These are phyloP conservation scores for Phlebopus sp. DNA, from an alignment of 1,284 basidiomycete species.

Conservation along the genomic window DNA sequence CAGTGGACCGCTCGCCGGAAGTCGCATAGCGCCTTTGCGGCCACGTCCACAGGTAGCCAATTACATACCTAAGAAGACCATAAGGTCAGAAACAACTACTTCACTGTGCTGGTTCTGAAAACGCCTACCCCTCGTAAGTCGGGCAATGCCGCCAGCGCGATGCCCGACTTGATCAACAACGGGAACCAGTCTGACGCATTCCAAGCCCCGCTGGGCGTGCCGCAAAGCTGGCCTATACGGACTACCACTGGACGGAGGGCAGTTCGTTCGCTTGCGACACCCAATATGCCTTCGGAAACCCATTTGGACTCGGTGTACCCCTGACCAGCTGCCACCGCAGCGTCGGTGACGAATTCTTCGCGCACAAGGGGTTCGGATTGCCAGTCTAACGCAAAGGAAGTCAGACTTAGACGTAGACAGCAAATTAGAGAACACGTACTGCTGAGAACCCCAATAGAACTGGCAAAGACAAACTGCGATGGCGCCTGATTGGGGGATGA, in stretches of 20 bases:
- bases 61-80: not conserved
- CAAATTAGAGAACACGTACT: constrained; percentile 12
- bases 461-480: constrained; percentile 32
- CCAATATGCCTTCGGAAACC: constrained; percentile 37
- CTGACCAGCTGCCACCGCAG: constrained; percentile 25
- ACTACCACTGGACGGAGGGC: constrained; percentile 25
- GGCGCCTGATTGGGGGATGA: constrained; percentile 19
- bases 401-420: not conserved
- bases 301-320: constrained; percentile 44
- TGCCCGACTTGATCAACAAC: constrained; percentile 16
- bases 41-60: constrained; percentile 8
- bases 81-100: not conserved
- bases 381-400: not conserved
- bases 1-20: not conserved
- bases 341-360: constrained; percentile 13
- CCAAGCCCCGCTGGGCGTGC: constrained; percentile 27
- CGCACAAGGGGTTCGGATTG: not conserved
- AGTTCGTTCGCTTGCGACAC: constrained; percentile 16
- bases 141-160: not conserved
- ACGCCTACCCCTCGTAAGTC: not conserved
- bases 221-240: constrained; percentile 39
- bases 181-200: constrained; percentile 33
- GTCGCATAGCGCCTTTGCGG: not conserved
- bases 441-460: constrained; percentile 30
- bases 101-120: not conserved